These are phyloP conservation scores for Phoma sp. DNA, from an alignment of 2,329 filamentous ascomycete species.

Conservation along the genomic window DNA sequence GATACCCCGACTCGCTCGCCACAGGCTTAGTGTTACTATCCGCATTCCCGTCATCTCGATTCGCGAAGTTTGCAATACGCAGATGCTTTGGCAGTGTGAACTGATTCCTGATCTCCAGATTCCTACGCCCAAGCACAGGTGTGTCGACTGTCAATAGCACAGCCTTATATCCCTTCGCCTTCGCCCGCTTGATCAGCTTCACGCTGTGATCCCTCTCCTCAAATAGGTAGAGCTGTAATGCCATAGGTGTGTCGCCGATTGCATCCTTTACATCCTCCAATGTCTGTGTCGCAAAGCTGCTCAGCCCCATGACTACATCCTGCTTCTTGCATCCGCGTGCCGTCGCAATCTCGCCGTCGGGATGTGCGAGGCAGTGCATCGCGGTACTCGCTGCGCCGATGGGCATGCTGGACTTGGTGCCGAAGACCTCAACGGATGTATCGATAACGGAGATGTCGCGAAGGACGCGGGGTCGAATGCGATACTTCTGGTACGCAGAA, in stretches of 20 bases:
- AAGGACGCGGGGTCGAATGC: constrained; percentile 46
- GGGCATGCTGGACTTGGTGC: constrained; percentile 40
- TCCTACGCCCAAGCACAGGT: constrained; percentile 29
- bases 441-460: constrained; percentile 48
- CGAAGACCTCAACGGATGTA: constrained; percentile 38
- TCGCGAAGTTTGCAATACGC: constrained; percentile 28
- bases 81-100: constrained; percentile 32
- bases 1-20: constrained; percentile 1
- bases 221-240: constrained; percentile 53
- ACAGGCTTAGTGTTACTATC: constrained; percentile 7
- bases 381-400: constrained; percentile 52
- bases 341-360: constrained; percentile 52
- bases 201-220: constrained; percentile 29
- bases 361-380: constrained; percentile 53
- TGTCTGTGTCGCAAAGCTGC: constrained; percentile 49
- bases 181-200: constrained; percentile 31
- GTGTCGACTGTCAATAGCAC: constrained; percentile 36
- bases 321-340: constrained; percentile 49
- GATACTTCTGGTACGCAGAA: constrained; percentile 38
- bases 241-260: constrained; percentile 45
- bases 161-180: constrained; percentile 34
- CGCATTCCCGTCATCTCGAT: constrained; percentile 5
- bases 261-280: constrained; percentile 55
- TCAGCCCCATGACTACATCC: constrained; percentile 46
- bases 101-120: constrained; percentile 35